Evolutionary conservation across 202 grass and related monocot species (phyloP).

Genomic region (Panicum hallii): DNA sequence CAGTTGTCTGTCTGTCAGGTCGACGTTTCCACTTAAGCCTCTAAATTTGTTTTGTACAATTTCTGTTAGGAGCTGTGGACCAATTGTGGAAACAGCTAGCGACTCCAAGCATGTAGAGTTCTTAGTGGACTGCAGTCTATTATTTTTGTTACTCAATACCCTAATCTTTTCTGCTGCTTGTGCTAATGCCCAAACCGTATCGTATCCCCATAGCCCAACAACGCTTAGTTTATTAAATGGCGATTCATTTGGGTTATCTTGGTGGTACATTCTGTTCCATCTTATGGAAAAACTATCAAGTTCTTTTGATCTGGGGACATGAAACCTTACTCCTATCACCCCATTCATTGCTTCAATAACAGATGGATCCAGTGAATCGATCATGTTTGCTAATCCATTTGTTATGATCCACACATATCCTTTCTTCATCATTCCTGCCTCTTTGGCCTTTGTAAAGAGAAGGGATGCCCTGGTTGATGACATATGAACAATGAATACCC

Average conservation of each 20-base stretch:
- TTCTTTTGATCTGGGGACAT: slow-evolving; percentile 46
- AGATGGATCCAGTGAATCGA: slow-evolving; percentile 31
- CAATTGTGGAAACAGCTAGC: slow-evolving; percentile 13
- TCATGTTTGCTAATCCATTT: slow-evolving; percentile 36
- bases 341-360: slow-evolving; percentile 48
- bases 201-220: slow-evolving; percentile 52
- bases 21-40: slow-evolving; percentile 60
- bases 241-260: slow-evolving; percentile 35
- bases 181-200: slow-evolving; percentile 55
- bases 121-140: neutral
- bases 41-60: slow-evolving; percentile 47
- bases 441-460: slow-evolving; percentile 51
- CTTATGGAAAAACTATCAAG: slow-evolving; percentile 36
- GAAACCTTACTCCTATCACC: slow-evolving; percentile 36
- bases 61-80: slow-evolving; percentile 33
- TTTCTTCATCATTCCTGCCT: slow-evolving; percentile 59
- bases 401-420: slow-evolving; percentile 68
- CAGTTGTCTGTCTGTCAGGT: slow-evolving; percentile 44
- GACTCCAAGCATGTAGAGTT: neutral
- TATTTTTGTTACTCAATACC: too few relatives aligned
- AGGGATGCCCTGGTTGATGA: slow-evolving; percentile 5
- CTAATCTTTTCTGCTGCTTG: slow-evolving; percentile 42
- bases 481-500: slow-evolving; percentile 65
- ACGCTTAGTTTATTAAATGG: slow-evolving; percentile 26
- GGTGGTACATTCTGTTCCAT: slow-evolving; percentile 43